These are phyloP conservation scores for Hygrophoropsis aurantiaca DNA, from an alignment of 768 basidiomycete species.

Conservation along the genomic window DNA sequence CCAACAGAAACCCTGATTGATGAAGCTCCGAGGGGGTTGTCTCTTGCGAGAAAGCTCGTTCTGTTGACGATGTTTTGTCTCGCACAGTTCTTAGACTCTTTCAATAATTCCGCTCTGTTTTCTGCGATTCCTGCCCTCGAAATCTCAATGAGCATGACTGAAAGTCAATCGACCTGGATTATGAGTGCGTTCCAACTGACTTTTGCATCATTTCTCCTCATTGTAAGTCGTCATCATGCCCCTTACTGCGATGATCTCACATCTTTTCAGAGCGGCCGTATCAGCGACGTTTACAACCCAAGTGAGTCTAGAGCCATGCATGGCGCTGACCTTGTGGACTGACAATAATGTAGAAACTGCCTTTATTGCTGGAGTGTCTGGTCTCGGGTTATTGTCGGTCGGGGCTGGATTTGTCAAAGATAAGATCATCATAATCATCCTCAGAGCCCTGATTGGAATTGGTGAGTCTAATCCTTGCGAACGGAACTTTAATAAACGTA, in stretches of 20 bases:
- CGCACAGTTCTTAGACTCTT: constrained; percentile 36
- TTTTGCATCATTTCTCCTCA: constrained; percentile 37
- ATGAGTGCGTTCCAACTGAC: constrained; percentile 40
- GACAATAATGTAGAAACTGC: constrained; percentile 24
- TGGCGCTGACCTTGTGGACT: too few relatives aligned
- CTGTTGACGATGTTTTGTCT: constrained; percentile 34
- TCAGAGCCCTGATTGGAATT: constrained; percentile 45
- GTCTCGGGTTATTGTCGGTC: constrained; percentile 39
- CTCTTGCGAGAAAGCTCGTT: constrained; percentile 14
- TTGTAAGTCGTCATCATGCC: constrained; percentile 22
- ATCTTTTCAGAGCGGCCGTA: not conserved
- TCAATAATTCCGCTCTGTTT: constrained; percentile 33
- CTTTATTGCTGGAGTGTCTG: constrained; percentile 36
- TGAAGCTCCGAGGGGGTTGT: constrained; percentile 2
- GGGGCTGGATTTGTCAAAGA: constrained; percentile 38
- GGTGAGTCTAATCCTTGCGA: constrained; percentile 17
- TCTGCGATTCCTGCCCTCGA: constrained; percentile 30
- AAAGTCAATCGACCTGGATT: constrained; percentile 33
- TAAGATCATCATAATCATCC: constrained; percentile 45
- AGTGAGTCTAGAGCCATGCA: too few relatives aligned
- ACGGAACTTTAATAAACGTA: not conserved
- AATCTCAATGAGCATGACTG: constrained; percentile 18
- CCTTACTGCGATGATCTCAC: not conserved
- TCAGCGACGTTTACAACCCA: not conserved
- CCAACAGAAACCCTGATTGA: not conserved